These are phyloP conservation scores for Alopecurus myosuroides DNA, from an alignment of 176 grass and related monocot genomes.

Conservation along the genomic window DNA sequence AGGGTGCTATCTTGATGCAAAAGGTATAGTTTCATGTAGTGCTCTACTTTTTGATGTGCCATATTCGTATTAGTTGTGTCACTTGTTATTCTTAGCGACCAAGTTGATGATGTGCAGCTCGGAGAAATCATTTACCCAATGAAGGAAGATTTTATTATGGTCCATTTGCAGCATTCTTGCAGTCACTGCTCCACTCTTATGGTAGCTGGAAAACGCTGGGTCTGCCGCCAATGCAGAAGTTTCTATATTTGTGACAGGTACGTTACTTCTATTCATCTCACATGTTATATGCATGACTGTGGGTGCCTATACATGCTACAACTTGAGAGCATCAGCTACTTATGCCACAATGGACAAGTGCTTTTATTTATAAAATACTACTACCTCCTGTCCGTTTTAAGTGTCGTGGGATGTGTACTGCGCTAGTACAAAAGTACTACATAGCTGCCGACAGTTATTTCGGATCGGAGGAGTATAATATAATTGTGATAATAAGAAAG, in stretches of 20 bases:
- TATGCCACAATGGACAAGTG: background rate
- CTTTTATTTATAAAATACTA: background rate
- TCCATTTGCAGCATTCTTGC: conserved; percentile 83
- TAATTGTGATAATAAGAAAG: background rate
- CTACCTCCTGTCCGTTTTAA: too few species aligned
- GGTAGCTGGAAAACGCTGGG: conserved; percentile 82
- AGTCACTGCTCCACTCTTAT: conserved; percentile 72
- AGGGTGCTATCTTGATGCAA: conserved; percentile 84
- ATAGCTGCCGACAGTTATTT: too few species aligned
- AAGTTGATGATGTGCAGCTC: conserved; percentile 58
- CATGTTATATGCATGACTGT: conserved; percentile 6
- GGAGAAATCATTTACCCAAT: conserved; percentile 78
- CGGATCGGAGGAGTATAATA: too few species aligned
- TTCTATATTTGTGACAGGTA: conserved; percentile 86
- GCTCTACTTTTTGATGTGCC: background rate
- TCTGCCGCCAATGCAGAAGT: conserved; percentile 65
- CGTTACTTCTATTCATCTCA: conserved; percentile 6
- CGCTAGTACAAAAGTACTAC: too few species aligned
- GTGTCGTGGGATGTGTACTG: too few species aligned
- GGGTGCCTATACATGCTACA: background rate
- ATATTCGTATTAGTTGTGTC: background rate
- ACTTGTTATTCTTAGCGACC: conserved; percentile 30
- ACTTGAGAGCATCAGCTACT: background rate
- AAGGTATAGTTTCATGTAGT: conserved; percentile 42
- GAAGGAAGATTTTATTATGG: conserved; percentile 98